Base-by-base conservation (phyloP, 768 basidiomycete genomes). In the Russula emetica region DNA sequence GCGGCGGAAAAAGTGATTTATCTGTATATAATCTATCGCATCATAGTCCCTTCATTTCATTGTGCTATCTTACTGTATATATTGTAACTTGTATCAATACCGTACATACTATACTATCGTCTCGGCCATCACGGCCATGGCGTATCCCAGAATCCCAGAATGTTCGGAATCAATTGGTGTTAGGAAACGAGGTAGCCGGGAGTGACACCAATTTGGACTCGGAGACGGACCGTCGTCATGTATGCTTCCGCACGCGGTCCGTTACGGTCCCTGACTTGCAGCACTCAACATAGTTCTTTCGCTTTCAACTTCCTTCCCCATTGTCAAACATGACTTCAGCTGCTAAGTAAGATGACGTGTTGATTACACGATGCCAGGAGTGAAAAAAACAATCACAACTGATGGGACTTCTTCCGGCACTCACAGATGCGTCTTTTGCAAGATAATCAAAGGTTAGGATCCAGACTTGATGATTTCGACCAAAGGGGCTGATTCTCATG, bases 351-450 rank as follows among this genome's bases (percentile, higher is more conserved):
- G 66, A 9, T 14, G 36, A 18, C 11, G 13, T 13, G 9, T 28
- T 38, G 10, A 22, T 49, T 16, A 49, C 14, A 26, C 22, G 26
- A 3, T 9, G 20, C 10, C 20, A n/a, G 10, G n/a, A 22, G 45
- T 47, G 10, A 13, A n/a, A 13, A n/a, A n/a, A n/a, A n/a, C n/a
- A n/a, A 47, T 22, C 22, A 47, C 24, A 13, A 11, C 45, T 22
- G 22, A 47, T 24, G n/a, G 45, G n/a, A 45, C 20, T 45, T n/a
- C 34, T 45, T 22, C 47, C 14, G 47, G 2, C 24, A 24, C 88
- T 57, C 80, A 85, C 6, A 74, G 74, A 26, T 97, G 94, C 75
- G 76, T 98, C 70, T 98, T 97, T 78, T 98, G 96, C 82, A 97
- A 88, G 78, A 97, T 98, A 74, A 82, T 94, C 78, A 91, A 91